Evolutionary conservation across 176 grass and related monocot species (phyloP).

Genomic region (Zoysia pacifica): DNA sequence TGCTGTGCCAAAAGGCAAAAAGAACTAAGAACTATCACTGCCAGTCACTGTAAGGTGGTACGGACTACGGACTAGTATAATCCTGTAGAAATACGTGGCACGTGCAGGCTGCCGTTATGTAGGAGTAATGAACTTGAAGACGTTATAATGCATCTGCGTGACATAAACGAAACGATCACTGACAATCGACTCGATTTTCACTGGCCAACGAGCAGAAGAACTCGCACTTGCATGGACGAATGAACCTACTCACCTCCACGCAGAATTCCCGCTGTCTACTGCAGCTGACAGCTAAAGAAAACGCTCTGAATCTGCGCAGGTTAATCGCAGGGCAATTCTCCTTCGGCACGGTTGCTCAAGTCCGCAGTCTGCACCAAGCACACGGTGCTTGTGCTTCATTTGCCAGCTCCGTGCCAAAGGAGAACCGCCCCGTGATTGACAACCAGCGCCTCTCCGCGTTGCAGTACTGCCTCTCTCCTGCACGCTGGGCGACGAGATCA

Average conservation of each 20-base stretch:
- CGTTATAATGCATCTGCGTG: neutral
- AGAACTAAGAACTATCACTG: too few species aligned
- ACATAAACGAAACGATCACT: neutral
- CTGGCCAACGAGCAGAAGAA: neutral
- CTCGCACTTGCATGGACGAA: neutral
- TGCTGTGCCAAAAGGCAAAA: neutral
- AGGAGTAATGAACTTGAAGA: neutral
- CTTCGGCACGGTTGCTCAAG: slow-evolving; percentile 39
- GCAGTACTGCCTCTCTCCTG: neutral
- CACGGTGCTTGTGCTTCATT: neutral
- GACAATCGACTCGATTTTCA: neutral
- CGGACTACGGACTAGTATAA: too few species aligned
- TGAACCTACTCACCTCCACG: neutral
- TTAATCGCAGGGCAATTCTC: slow-evolving; percentile 76
- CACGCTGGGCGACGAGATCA: neutral
- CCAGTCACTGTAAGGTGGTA: too few species aligned
- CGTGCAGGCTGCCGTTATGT: too few species aligned
- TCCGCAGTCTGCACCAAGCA: neutral
- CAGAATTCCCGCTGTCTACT: neutral
- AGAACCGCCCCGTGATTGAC: slow-evolving; percentile 52
- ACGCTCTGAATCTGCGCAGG: neutral
- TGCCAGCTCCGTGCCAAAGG: slow-evolving; percentile 42
- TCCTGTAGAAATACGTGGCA: too few species aligned
- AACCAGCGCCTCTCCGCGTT: slow-evolving; percentile 1
- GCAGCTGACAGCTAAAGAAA: neutral